Evolutionary conservation across 768 basidiomycete species (phyloP).

Genomic region (Lactarius akahatsu): DNA sequence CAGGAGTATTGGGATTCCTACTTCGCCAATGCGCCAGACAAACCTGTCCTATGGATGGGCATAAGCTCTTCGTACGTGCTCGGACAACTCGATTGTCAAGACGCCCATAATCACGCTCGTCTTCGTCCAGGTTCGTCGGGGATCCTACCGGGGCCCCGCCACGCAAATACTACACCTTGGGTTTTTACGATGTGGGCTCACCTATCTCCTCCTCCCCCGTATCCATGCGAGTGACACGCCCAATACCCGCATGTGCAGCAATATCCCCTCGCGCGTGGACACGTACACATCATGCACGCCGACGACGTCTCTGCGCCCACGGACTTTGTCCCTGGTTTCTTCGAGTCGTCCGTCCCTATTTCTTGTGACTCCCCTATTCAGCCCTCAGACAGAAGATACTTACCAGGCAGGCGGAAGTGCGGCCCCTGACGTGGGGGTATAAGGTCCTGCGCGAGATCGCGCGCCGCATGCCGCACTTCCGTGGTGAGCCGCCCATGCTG

Average conservation of each 20-base stretch:
- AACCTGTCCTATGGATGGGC: conserved; percentile 27
- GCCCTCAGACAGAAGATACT: no score
- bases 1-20: conserved; percentile 29
- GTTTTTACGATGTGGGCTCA: conserved; percentile 14
- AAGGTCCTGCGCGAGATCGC: conserved; percentile 54
- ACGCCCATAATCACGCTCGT: neutral
- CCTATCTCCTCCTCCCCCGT: no score
- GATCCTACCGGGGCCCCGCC: neutral
- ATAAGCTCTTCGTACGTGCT: conserved; percentile 24
- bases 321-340: conserved; percentile 31
- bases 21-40: conserved; percentile 31
- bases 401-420: conserved; percentile 38
- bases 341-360: conserved; percentile 34
- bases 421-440: conserved; percentile 50
- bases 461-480: conserved; percentile 48
- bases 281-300: conserved; percentile 29
- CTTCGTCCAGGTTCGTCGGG: neutral
- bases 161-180: conserved; percentile 28
- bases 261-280: conserved; percentile 28
- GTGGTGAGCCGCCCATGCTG: conserved; percentile 34
- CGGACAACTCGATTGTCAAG: neutral
- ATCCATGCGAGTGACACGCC: neutral
- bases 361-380: no score
- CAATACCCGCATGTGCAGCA: neutral
- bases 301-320: conserved; percentile 30